Base-by-base conservation (phyloP, 1,284 basidiomycete species). In the Sanghuangporus sanghuang region DNA sequence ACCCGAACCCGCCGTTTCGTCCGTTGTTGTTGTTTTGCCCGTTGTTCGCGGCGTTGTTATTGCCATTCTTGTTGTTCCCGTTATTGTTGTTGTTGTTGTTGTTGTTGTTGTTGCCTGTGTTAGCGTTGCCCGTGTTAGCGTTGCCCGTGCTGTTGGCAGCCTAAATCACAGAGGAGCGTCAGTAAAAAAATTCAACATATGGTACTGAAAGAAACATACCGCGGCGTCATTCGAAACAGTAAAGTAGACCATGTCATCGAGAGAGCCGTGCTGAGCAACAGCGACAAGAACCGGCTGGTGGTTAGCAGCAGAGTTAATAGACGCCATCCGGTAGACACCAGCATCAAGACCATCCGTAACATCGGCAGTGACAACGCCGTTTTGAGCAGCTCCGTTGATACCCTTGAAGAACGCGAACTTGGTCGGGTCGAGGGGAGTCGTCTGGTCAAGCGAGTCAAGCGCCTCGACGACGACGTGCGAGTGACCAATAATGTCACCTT, bases 341-440 rank as follows among this genome's bases (percentile, higher is more conserved):
- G 79, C 80, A 16, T 84, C 80, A 16, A 90, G 75, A 61, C 86
- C 87, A 21, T 74, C 75, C 0, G 80, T 74, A 39, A 90, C 84
- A 54, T 77, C 77, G 27, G 80, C 80, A 38, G 78, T 78, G 27
- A 86, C 75, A 5, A 83, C 70, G 40, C 85, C 84, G 50, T 79
- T 79, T 57, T 69, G 68, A 18, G 81, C 85, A 12, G 76, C 71
- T 40, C 72, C 77, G 71, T 86, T 82, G 60, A 86, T 69, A 66
- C 85, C 83, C 78, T 89, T 86, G 85, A 91, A 90, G 76, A 90
- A 89, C 9, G 78, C 81, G 70, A 86, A 86, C 55, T 75, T 74
- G 61, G 69, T 77, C 7, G 87, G 84, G 74, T 88, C 76, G 7
- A 78, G 81, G 6, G 82, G 77, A 2, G 75, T 77, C 18, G 83